Percentiles rank a stretch among this genome's conserved stretches.
phyloP scores from a whole-genome alignment of 768 basidiomycete species.

The Rhodotorula babjevae region DNA sequence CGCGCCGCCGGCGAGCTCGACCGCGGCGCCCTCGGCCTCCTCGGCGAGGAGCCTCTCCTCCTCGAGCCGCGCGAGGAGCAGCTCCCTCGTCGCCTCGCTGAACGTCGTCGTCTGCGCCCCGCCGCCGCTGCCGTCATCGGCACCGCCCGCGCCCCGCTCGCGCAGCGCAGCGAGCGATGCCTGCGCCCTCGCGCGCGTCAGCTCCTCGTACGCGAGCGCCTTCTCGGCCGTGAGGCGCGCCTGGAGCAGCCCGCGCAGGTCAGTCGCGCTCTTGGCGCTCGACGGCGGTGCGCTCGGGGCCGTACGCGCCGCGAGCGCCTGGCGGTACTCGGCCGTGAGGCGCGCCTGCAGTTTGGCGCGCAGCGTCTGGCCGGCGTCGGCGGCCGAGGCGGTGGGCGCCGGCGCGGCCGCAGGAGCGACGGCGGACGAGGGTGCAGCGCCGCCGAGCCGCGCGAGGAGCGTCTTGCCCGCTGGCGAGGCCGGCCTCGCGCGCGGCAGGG shows the following conservation, averaged over 20 bases:
- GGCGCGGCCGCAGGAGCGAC: background rate
- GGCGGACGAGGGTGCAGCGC: background rate
- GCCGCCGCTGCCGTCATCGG: too few species aligned
- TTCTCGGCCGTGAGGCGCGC: conserved; percentile 17
- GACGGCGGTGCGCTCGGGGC: too few species aligned
- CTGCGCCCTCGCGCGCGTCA: background rate
- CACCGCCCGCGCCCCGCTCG: background rate
- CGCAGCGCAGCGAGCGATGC: background rate
- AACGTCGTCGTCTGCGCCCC: background rate
- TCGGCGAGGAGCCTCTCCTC: conserved; percentile 28
- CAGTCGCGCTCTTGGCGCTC: background rate
- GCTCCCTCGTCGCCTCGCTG: conserved; percentile 13
- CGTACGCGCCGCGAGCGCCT: conserved; percentile 7
- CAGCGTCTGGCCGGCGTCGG: background rate
- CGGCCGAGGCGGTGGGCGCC: background rate
- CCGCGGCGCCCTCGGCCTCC: background rate
- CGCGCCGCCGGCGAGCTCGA: background rate
- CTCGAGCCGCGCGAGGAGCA: conserved; percentile 31
- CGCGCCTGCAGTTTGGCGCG: conserved; percentile 24
- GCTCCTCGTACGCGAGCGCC: conserved; percentile 23
- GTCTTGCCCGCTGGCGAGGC: background rate
- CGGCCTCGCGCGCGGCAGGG: background rate
- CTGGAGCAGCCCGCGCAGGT: conserved; percentile 12
- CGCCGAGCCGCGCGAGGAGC: conserved; percentile 10
- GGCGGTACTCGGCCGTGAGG: conserved; percentile 33